Base-by-base conservation (phyloP, 164 flowering plant genomes). In the Nymphaea thermarum region DNA sequence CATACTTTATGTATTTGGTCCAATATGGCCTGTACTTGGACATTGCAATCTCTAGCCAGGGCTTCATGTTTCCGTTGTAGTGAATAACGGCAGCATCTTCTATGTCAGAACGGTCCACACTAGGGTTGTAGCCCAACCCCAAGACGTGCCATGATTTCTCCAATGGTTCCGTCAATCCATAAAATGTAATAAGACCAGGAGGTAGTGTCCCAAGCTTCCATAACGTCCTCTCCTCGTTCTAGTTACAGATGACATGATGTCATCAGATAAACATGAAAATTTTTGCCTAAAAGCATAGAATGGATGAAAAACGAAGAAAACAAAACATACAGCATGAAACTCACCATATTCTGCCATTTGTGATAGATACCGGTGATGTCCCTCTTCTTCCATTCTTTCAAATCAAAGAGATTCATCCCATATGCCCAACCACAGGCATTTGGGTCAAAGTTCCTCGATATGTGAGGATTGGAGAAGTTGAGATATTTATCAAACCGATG, bases 381-480 rank as follows among this genome's bases (percentile, higher is more conserved):
- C 83, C 75, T 92, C 79, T 85, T 89, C 78, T 90, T 92, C 98
- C 99, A 92, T 77, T 79, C 96, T 77, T 84, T 79, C 6, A 95
- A 86, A 82, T 92, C 96, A 78, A 95, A 95, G 15, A 95, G 75
- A 69, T 95, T 95, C 99, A 92, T 95, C 42, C 99, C 98, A 77
- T 95, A 90, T 51, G 98, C 99, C 99, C 98, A 95, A 5, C 99
- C 99, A 77, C 99, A 92, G 65, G 98, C 98, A 82, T 89, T 90
- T 16, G 98, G 97, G 73, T 89, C 88, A 71, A 95, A 95, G 73
- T 86, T 84, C 72, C 78, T 80, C 1, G 98, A 80, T 71, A 95
- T 95, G 69, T 87, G 85, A 60, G 96, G 98, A 71, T 95, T 95
- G 4, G 97, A 85, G 63, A 95, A 95, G 77, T 95, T 95, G 3